phyloP scores from a whole-genome alignment of 2,329 filamentous ascomycete species.

The Hypoxylon sp. region DNA sequence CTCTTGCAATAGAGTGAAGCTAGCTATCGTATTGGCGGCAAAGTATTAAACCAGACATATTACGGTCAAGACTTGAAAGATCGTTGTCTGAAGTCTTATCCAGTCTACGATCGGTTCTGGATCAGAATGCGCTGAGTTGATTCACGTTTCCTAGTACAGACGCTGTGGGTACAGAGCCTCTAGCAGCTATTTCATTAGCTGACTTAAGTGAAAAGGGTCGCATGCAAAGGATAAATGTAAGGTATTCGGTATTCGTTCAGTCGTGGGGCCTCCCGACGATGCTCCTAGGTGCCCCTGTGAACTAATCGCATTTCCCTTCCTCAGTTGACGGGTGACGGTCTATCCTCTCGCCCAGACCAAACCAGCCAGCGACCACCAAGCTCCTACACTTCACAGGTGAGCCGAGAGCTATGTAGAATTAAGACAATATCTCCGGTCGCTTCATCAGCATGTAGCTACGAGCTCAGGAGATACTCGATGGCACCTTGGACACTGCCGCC shows the following conservation, averaged over 20 bases:
- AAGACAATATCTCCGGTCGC: background rate
- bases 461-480: constrained; percentile 73
- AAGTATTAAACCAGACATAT: too few relatives aligned
- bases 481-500: constrained; percentile 95
- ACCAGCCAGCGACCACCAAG: constrained; percentile 3
- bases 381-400: background rate
- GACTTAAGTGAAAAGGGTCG: background rate
- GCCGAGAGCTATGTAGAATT: background rate
- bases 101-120: too few relatives aligned
- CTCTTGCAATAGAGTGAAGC: too few relatives aligned
- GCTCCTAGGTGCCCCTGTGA: too few relatives aligned
- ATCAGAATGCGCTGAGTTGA: constrained; percentile 3
- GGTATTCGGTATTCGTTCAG: constrained; percentile 29
- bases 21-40: too few relatives aligned
- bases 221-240: background rate
- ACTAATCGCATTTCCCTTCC: background rate
- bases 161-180: background rate
- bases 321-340: background rate
- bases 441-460: constrained; percentile 20
- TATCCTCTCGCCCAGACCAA: background rate
- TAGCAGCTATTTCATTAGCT: background rate
- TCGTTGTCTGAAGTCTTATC: too few relatives aligned
- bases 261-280: constrained; percentile 15
- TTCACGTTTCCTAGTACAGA: constrained; percentile 13
- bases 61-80: too few relatives aligned